phyloP scores from a whole-genome alignment of 2,329 filamentous ascomycete species.

The Ceratocystis colombiana region DNA sequence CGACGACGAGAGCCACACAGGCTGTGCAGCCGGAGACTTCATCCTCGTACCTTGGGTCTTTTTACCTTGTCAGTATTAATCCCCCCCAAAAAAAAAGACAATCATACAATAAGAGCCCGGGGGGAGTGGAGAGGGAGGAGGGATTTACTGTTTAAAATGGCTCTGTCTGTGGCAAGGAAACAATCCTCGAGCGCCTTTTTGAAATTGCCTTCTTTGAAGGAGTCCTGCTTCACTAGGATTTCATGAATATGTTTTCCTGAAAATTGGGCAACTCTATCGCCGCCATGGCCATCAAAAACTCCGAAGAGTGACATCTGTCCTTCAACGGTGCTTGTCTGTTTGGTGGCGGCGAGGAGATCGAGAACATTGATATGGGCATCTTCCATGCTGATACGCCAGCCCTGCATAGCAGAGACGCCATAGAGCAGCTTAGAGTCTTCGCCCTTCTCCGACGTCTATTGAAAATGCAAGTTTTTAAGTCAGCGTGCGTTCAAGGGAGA shows the following conservation, averaged over 20 bases:
- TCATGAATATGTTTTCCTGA: constrained; percentile 86
- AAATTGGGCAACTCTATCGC: constrained; percentile 90
- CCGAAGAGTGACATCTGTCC: constrained; percentile 88
- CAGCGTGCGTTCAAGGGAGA: constrained; percentile 9
- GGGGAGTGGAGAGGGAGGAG: not conserved
- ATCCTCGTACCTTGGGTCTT: constrained; percentile 94
- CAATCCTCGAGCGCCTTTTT: constrained; percentile 95
- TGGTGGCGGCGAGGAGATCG: constrained; percentile 46
- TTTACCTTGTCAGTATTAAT: not conserved
- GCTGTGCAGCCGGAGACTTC: constrained; percentile 97
- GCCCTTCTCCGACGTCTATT: constrained; percentile 74
- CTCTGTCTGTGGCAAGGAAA: constrained; percentile 89
- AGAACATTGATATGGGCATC: constrained; percentile 86
- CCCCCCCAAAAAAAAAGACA: not conserved
- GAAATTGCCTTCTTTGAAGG: constrained; percentile 82
- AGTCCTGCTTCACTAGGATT: constrained; percentile 89
- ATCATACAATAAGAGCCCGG: too few relatives aligned
- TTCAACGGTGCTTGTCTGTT: constrained; percentile 53
- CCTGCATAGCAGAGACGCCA: constrained; percentile 97
- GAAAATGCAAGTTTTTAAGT: constrained; percentile 22
- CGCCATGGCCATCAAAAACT: constrained; percentile 95
- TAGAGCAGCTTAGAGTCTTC: constrained; percentile 88
- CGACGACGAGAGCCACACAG: constrained; percentile 78
- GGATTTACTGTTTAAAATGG: constrained; percentile 77
- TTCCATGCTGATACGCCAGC: constrained; percentile 99